Percentiles rank a stretch among this genome's conserved stretches.
phyloP scores from a whole-genome alignment of 768 basidiomycete species.

The Dictyophora rubrovolvata region DNA sequence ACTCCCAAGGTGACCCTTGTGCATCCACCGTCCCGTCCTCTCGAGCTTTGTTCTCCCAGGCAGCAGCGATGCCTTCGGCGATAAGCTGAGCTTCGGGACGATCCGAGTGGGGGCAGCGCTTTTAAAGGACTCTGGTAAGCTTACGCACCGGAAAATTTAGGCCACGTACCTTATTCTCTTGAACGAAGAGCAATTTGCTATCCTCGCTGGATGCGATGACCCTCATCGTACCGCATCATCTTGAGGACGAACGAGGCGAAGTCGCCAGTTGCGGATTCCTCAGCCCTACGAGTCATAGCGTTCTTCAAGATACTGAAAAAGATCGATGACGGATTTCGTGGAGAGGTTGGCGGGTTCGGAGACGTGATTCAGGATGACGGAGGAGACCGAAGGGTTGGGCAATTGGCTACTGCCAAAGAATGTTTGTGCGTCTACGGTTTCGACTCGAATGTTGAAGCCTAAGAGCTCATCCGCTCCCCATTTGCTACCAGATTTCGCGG shows the following conservation, averaged over 20 bases:
- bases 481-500: constrained; percentile 21
- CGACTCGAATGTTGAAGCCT: constrained; percentile 21
- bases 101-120: no score
- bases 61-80: constrained; percentile 10
- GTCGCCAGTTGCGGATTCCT: constrained; percentile 19
- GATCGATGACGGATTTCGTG: constrained; percentile 4
- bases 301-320: constrained; percentile 13
- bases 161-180: no score
- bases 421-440: not conserved
- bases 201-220: not conserved
- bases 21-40: no score
- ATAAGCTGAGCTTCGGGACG: constrained; percentile 12
- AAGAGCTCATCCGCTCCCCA: constrained; percentile 21
- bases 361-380: constrained; percentile 5
- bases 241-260: constrained; percentile 16
- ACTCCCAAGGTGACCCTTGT: no score
- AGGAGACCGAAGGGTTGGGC: constrained; percentile 1
- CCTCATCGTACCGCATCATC: constrained; percentile 9
- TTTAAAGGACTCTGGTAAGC: no score
- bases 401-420: constrained; percentile 3
- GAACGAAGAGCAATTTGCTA: no score
- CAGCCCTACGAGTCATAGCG: constrained; percentile 16
- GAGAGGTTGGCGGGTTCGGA: not conserved
- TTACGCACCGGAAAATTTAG: no score
- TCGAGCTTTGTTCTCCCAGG: not conserved